A percentile compares a stretch with the other conserved stretches of the same genome.
Conservation (phyloP, 2,329 filamentous ascomycete genomes). For the Ilyonectria robusta region DNA sequence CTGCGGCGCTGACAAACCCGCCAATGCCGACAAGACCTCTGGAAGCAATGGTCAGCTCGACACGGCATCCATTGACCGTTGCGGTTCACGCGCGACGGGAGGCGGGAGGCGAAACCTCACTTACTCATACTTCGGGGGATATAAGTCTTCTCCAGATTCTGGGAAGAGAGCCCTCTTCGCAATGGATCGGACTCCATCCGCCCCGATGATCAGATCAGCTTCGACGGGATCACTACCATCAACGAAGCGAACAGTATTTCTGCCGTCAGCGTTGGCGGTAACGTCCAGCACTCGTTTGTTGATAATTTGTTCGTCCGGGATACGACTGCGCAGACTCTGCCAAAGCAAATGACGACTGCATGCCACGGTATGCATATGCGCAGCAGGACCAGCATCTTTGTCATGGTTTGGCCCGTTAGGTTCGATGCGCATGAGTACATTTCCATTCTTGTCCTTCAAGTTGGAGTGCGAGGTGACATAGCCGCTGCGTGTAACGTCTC, state of each 20-base stretch:
- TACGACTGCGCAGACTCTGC: conserved; percentile 39
- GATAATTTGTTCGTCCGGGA: conserved; percentile 39
- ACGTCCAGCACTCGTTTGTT: conserved; percentile 40
- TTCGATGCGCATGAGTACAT: conserved; percentile 37
- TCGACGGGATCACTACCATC: conserved; percentile 41
- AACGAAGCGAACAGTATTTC: conserved; percentile 39
- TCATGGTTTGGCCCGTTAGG: conserved; percentile 16
- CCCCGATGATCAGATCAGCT: conserved; percentile 45
- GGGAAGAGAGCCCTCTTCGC: conserved; percentile 42
- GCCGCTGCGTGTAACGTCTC: conserved; percentile 41
- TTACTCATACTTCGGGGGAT: conserved; percentile 45
- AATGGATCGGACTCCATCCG: conserved; percentile 42
- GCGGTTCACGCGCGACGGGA: neutral
- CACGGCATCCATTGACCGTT: neutral
- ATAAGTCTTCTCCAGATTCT: conserved; percentile 36
- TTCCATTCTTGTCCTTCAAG: conserved; percentile 44
- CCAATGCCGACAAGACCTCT: conserved; percentile 33
- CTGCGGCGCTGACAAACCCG: conserved; percentile 15
- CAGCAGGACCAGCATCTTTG: neutral
- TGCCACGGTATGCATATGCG: conserved; percentile 38
- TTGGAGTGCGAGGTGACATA: conserved; percentile 41
- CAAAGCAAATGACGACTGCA: conserved; percentile 45
- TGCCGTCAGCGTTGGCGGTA: conserved; percentile 29
- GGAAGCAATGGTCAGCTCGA: neutral
- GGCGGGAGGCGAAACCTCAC: neutral